phyloP scores from a whole-genome alignment of 495 filamentous ascomycete genomes.

The Evernia prunastri region DNA sequence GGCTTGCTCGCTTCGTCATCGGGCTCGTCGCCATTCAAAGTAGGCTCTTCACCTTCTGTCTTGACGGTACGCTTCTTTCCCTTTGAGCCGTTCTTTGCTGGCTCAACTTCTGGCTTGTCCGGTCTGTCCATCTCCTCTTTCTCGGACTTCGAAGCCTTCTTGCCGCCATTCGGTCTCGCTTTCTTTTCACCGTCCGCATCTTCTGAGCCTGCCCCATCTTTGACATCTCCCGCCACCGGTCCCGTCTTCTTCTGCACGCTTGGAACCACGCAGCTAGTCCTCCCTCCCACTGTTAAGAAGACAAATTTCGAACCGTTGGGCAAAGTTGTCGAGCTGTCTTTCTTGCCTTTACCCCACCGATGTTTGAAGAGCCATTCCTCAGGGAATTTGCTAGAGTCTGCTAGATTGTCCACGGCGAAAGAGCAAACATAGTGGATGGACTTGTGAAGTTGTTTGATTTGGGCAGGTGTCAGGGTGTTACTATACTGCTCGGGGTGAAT shows the following conservation, averaged over 20 bases:
- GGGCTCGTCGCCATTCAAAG: background rate
- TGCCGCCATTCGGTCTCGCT: background rate
- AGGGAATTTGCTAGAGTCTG: conserved; percentile 77
- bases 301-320: conserved; percentile 80
- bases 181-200: conserved; percentile 13
- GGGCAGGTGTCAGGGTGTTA: conserved; percentile 66
- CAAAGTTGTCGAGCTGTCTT: conserved; percentile 55
- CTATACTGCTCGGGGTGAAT: conserved; percentile 90
- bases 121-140: background rate
- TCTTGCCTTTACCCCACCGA: conserved; percentile 86
- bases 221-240: conserved; percentile 22
- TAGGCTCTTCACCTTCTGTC: conserved; percentile 13
- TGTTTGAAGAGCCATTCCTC: conserved; percentile 88
- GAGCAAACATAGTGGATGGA: conserved; percentile 72
- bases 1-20: conserved; percentile 4
- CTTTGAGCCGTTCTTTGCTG: conserved; percentile 5
- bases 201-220: conserved; percentile 3
- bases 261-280: conserved; percentile 83
- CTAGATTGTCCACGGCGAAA: conserved; percentile 68
- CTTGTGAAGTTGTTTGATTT: conserved; percentile 66
- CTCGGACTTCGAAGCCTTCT: background rate
- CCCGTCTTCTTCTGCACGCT: conserved; percentile 78
- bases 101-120: conserved; percentile 3
- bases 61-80: conserved; percentile 9
- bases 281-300: conserved; percentile 77